Evolutionary conservation across 371 early-diverging fungal genomes (phyloP), one percentile per base, ranked within the genome.

Genomic region (Mucor sp.): DNA sequence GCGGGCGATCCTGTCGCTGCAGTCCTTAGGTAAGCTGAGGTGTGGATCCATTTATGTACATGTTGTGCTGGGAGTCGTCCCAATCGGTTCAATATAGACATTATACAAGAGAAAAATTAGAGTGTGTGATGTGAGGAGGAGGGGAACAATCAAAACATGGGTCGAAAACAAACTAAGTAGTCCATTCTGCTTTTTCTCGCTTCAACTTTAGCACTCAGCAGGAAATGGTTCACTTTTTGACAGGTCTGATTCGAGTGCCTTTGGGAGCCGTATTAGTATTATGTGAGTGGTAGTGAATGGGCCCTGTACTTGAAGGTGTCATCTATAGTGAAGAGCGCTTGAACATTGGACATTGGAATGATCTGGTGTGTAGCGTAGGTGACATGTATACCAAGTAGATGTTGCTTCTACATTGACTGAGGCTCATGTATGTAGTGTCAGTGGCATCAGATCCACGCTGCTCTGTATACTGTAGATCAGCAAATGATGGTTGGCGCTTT

Each of bases 1-100:
- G 53, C 27, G 25, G 53, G 53, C 15, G 53, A 23, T 53, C 27
- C 53, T 15, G 63, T 37, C 37, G 39, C 33, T 41, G 41, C 41
- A 41, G 15, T 41, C 9, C 63, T 33, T 25, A 59, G 35, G 19
- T 35, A 19, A 15, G 48, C 33, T 25, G 53, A n/a, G 23, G 33
- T 53, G 12, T 48, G 63, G 17, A 30, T 55, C 35, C 53, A 50
- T 55, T 53, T 53, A 21, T 37, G 15, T 27, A 37, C 39, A 39
- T 53, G 17, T 17, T 25, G 35, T 21, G 19, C 27, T 14, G 63
- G 63, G 17, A 53, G 27, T 37, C 55, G 19, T 39, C 39, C 35
- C 39, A 55, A 53, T 63, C 63, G 55, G 30, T 27, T 39, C 3
- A 63, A 63, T 27, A 63, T 53, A 27, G 39, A 62, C 62, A 62